Evolutionary conservation across 768 basidiomycete genomes (phyloP).

Genomic region (Lyophyllum decastes): DNA sequence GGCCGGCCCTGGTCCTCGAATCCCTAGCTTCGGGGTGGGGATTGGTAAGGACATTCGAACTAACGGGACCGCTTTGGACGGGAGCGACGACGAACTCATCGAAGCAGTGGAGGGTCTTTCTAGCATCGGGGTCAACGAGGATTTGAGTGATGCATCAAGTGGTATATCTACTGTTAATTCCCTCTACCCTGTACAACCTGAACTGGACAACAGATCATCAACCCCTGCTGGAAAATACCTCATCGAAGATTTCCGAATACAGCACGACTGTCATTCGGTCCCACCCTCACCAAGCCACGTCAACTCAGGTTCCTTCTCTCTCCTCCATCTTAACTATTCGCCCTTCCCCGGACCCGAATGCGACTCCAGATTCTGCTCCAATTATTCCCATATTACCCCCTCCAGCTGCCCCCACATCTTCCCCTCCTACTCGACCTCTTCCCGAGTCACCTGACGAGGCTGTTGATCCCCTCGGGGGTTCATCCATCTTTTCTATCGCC

Average conservation of each 20-base stretch:
- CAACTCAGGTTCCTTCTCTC: conserved; percentile 49
- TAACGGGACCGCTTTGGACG: conserved; percentile 44
- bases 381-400: conserved; percentile 26
- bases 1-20: conserved; percentile 62
- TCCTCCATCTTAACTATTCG: conserved; percentile 78
- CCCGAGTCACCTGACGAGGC: conserved; percentile 15
- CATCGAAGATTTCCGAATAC: conserved; percentile 54
- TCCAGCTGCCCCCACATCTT: conserved; percentile 20
- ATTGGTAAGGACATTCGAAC: conserved; percentile 60
- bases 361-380: conserved; percentile 40
- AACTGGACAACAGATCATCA: conserved; percentile 44
- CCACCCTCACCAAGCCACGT: conserved; percentile 39
- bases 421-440: conserved; percentile 14
- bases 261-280: conserved; percentile 68
- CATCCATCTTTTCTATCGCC: conserved; percentile 57
- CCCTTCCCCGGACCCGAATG: conserved; percentile 53
- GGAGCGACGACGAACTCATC: conserved; percentile 70
- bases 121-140: conserved; percentile 49
- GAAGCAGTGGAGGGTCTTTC: conserved; percentile 59
- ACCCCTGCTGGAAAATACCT: conserved; percentile 48
- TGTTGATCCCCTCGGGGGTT: conserved; percentile 39
- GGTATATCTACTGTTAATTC: conserved; percentile 27
- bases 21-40: conserved; percentile 84
- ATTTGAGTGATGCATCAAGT: conserved; percentile 44
- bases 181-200: conserved; percentile 10